Evolutionary conservation across 495 filamentous ascomycete genomes (phyloP).

Genomic region (Diplogelasinospora grovesii): DNA sequence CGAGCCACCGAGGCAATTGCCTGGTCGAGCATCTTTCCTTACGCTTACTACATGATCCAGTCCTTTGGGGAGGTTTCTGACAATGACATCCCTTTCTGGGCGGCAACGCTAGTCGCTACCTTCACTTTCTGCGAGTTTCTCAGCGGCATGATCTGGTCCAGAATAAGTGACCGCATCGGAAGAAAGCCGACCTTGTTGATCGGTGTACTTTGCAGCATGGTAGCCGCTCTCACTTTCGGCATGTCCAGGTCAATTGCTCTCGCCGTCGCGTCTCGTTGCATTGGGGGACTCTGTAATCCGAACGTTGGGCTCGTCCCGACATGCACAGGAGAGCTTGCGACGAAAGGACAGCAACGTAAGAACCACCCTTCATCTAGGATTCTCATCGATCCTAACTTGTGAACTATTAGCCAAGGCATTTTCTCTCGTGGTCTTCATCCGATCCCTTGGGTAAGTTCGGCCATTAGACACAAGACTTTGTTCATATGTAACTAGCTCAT

Average conservation of each 20-base stretch:
- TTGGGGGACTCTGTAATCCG: constrained; percentile 7
- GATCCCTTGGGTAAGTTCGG: constrained; percentile 11
- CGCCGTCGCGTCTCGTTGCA: constrained; percentile 2
- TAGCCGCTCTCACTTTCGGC: constrained; percentile 1
- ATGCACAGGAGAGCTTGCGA: constrained; percentile 6
- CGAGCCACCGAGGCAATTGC: constrained; percentile 10
- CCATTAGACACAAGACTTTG: too few species aligned
- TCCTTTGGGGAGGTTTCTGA: constrained; percentile 4
- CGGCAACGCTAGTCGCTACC: background rate
- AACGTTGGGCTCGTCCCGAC: constrained; percentile 9
- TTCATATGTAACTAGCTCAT: too few species aligned
- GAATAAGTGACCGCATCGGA: constrained; percentile 8
- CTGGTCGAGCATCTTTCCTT: constrained; percentile 8
- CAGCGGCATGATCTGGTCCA: constrained; percentile 7
- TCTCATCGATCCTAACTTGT: too few species aligned
- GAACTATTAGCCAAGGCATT: constrained; percentile 7
- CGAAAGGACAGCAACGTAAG: constrained; percentile 9
- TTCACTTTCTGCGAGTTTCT: constrained; percentile 10
- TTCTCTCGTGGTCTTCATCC: constrained; percentile 6
- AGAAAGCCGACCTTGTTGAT: constrained; percentile 6
- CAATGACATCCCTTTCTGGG: constrained; percentile 6
- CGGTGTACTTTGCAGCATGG: background rate
- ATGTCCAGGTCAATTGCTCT: constrained; percentile 2
- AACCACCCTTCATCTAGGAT: background rate
- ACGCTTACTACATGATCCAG: constrained; percentile 10